Evolutionary conservation across 2,329 filamentous ascomycete species (phyloP).

Genomic region (Colletotrichum paranaense): DNA sequence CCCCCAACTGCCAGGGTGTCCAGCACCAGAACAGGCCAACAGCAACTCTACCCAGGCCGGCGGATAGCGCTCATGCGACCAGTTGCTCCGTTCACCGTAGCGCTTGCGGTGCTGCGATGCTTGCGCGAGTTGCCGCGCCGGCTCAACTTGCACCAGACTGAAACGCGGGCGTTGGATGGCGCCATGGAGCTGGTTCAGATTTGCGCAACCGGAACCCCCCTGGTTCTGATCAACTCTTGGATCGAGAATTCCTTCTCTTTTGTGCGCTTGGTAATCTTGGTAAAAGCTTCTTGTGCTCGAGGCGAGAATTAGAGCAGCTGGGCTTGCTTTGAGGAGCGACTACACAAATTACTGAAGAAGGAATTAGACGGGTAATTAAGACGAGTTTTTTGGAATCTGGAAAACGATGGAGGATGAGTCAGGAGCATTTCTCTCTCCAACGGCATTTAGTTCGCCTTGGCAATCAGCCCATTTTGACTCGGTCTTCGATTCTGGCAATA

Average conservation of each 20-base stretch:
- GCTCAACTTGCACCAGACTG: conserved; percentile 24
- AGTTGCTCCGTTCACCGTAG: neutral
- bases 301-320: neutral
- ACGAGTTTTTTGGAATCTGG: too few species aligned
- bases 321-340: too few species aligned
- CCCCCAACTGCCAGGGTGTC: neutral
- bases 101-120: neutral
- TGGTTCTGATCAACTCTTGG: conserved; percentile 5
- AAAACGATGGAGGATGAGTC: neutral
- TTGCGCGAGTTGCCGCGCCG: neutral
- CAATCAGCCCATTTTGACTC: conserved; percentile 33
- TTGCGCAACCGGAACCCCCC: neutral
- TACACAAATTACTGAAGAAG: neutral
- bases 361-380: too few species aligned
- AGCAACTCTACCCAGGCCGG: neutral
- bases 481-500: neutral
- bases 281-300: neutral
- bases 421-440: neutral
- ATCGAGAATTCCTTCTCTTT: neutral
- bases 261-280: neutral
- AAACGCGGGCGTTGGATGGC: neutral
- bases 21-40: neutral
- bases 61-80: conserved; percentile 9
- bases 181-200: neutral
- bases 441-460: conserved; percentile 25